A percentile compares a stretch with the other conserved stretches of the same genome.
Evolutionary conservation across 768 basidiomycete genomes (phyloP).

Genomic region (Suillus sp.): DNA sequence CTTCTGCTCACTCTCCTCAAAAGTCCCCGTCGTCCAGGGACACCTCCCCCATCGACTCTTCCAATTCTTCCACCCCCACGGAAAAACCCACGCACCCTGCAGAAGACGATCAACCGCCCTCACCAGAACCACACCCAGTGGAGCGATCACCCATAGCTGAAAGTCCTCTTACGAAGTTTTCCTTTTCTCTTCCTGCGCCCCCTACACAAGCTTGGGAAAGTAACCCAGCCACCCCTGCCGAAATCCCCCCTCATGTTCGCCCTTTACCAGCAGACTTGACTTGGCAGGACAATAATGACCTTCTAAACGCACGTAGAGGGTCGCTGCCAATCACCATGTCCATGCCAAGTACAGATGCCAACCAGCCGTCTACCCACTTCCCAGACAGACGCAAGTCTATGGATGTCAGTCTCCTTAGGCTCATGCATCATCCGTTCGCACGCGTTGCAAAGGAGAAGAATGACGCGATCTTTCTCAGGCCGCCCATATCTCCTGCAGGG

Average conservation of each 20-base stretch:
- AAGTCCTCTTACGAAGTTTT: conserved; percentile 26
- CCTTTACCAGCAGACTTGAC: conserved; percentile 25
- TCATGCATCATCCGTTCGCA: conserved; percentile 48
- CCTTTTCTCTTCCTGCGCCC: conserved; percentile 26
- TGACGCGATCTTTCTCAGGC: conserved; percentile 36
- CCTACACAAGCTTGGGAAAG: conserved; percentile 32
- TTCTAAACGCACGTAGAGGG: conserved; percentile 48
- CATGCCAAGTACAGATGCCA: conserved; percentile 30
- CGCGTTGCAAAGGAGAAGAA: conserved; percentile 37
- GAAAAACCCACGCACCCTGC: conserved; percentile 38
- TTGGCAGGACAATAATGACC: conserved; percentile 31
- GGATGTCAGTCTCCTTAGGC: conserved; percentile 49
- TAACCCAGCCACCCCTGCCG: conserved; percentile 36
- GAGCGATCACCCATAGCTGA: conserved; percentile 11
- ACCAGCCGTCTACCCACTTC: conserved; percentile 35
- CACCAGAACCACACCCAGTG: conserved; percentile 8
- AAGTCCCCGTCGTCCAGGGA: conserved; percentile 23
- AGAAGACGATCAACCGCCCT: conserved; percentile 17
- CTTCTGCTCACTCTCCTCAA: conserved; percentile 15
- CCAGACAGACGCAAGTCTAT: conserved; percentile 41
- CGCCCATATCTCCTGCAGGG: conserved; percentile 35
- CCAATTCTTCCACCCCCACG: conserved; percentile 40
- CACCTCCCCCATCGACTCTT: conserved; percentile 33
- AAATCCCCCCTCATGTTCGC: conserved; percentile 27
- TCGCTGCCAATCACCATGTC: conserved; percentile 51